Percentiles rank a stretch among this genome's conserved stretches.
Evolutionary conservation across 768 basidiomycete species (phyloP).

Genomic region (Pleurotus cornucopiae): DNA sequence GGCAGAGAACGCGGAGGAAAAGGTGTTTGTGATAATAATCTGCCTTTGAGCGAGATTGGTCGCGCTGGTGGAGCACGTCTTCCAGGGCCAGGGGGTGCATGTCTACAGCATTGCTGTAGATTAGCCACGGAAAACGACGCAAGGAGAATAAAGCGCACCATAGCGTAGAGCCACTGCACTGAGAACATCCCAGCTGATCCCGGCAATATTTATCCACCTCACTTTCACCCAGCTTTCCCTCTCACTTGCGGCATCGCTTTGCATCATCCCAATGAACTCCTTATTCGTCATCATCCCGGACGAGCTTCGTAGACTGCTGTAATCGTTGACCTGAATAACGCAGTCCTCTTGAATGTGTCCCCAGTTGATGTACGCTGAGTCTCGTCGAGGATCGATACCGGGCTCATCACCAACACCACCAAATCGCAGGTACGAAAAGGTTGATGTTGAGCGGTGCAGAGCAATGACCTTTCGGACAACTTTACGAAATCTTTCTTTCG

Average conservation of each 20-base stretch:
- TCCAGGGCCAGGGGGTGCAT: constrained; percentile 71
- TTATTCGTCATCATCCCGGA: constrained; percentile 54
- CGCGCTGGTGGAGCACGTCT: constrained; percentile 57
- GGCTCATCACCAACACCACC: constrained; percentile 62
- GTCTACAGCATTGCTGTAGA: constrained; percentile 28
- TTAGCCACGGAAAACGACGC: neutral
- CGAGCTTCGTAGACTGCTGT: constrained; percentile 51
- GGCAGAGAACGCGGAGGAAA: constrained; percentile 65
- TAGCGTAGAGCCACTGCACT: constrained; percentile 63
- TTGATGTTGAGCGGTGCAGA: constrained; percentile 50
- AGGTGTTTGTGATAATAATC: constrained; percentile 71
- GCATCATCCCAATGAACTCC: constrained; percentile 57
- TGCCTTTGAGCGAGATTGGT: constrained; percentile 56
- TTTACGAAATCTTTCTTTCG: constrained; percentile 49
- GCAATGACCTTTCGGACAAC: constrained; percentile 61
- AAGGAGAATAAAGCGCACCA: constrained; percentile 30
- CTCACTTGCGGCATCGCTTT: constrained; percentile 35
- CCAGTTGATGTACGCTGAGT: constrained; percentile 50
- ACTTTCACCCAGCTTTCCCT: constrained; percentile 63
- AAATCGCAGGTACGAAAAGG: constrained; percentile 25
- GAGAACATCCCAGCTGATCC: constrained; percentile 69
- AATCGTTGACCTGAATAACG: constrained; percentile 64
- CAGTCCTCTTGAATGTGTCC: constrained; percentile 58
- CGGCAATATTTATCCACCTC: constrained; percentile 72
- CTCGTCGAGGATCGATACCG: constrained; percentile 63